A percentile compares a stretch with the other conserved stretches of the same genome.
Conservation (phyloP, 2,329 filamentous ascomycete genomes). For the Colletotrichum spinosum region DNA sequence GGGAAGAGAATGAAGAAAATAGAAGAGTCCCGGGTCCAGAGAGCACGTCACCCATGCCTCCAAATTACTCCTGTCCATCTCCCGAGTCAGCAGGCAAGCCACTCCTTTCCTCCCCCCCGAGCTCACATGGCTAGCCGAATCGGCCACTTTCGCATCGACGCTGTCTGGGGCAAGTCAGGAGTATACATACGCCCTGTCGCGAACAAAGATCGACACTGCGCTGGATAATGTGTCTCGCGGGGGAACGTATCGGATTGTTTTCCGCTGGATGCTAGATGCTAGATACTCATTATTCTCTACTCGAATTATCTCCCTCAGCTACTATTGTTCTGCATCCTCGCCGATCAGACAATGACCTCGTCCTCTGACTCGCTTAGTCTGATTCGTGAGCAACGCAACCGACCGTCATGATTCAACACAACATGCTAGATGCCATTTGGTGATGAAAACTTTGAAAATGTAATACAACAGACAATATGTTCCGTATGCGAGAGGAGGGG, state of each 20-base stretch:
- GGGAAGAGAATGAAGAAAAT: too few species aligned
- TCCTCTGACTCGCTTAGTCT: not conserved
- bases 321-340: not conserved
- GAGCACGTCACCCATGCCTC: not conserved
- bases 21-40: not conserved
- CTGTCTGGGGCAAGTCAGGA: not conserved
- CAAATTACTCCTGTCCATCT: conserved; percentile 24
- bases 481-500: conserved; percentile 28
- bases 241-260: not conserved
- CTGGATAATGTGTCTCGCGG: conserved; percentile 1
- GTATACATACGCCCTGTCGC: too few species aligned
- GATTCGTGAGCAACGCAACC: not conserved
- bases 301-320: too few species aligned
- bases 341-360: not conserved
- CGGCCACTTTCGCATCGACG: conserved; percentile 7
- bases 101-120: too few species aligned
- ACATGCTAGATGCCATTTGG: not conserved
- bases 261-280: not conserved
- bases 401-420: not conserved
- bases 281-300: not conserved
- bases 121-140: conserved; percentile 9
- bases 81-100: conserved; percentile 25
- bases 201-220: conserved; percentile 10
- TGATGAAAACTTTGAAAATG: not conserved
- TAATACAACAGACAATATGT: conserved; percentile 1